Conservation (phyloP, 2,329 filamentous ascomycete species). For the Domatiomyces globalis region DNA sequence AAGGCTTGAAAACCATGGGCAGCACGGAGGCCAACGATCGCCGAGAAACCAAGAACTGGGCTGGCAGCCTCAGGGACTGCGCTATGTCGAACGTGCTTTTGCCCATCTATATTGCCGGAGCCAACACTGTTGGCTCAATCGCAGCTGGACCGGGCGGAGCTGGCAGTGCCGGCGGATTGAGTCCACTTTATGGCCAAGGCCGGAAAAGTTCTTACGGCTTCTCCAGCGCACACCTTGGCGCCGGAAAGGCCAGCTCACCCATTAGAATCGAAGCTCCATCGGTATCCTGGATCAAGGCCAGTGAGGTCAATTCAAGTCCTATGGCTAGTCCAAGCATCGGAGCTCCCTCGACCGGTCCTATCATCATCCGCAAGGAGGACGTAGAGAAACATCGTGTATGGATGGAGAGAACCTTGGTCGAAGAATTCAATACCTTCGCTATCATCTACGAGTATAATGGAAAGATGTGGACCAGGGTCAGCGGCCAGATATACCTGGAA, state of each 20-base stretch:
- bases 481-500: constrained; percentile 75
- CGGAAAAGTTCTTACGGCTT: constrained; percentile 15
- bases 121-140: constrained; percentile 16
- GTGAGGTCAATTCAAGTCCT: not conserved
- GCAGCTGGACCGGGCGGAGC: constrained; percentile 17
- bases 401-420: constrained; percentile 40
- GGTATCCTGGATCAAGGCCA: not conserved
- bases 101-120: constrained; percentile 40
- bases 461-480: constrained; percentile 57
- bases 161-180: constrained; percentile 17
- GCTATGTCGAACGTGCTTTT: constrained; percentile 60
- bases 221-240: constrained; percentile 7
- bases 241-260: constrained; percentile 5
- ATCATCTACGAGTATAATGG: constrained; percentile 47
- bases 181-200: constrained; percentile 8
- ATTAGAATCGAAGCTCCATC: not conserved
- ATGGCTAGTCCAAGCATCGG: constrained; percentile 7
- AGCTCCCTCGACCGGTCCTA: constrained; percentile 7
- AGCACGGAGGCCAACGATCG: constrained; percentile 16
- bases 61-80: constrained; percentile 43
- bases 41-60: constrained; percentile 25
- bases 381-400: constrained; percentile 38
- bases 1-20: constrained; percentile 16
- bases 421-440: constrained; percentile 58
- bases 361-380: constrained; percentile 24